Conservation (phyloP, 2,329 filamentous ascomycete species). For the Phialophora expanda region DNA sequence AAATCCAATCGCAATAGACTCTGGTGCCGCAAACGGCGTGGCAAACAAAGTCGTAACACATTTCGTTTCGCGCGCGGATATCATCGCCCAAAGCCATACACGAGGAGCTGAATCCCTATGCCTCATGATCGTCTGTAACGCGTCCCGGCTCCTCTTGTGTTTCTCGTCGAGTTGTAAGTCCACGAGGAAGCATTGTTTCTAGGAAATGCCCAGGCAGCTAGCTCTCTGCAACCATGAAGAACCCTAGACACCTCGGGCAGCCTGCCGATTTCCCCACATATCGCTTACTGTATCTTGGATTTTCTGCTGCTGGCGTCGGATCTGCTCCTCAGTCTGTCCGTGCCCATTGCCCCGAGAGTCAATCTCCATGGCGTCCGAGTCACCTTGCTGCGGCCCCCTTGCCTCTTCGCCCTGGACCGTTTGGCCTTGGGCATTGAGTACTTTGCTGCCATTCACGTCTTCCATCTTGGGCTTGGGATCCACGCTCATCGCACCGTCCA, state of each 20-base stretch:
- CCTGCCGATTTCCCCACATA: conserved; percentile 54
- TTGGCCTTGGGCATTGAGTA: conserved; percentile 46
- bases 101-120: background rate
- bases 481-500: conserved; percentile 64
- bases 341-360: conserved; percentile 64
- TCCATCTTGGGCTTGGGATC: conserved; percentile 61
- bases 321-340: conserved; percentile 68
- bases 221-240: background rate
- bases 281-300: conserved; percentile 65
- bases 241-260: conserved; percentile 6
- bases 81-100: background rate
- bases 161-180: background rate
- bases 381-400: conserved; percentile 42
- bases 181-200: background rate
- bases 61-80: background rate
- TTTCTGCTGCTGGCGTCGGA: conserved; percentile 63
- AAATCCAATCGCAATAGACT: background rate
- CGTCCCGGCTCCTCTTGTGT: background rate
- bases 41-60: background rate
- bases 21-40: background rate
- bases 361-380: conserved; percentile 56
- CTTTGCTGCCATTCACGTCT: conserved; percentile 51
- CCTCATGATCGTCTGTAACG: background rate
- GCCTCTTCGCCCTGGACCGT: conserved; percentile 37
- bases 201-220: background rate